Base-by-base conservation (phyloP, 805 yeast species). In the Sugiyamaella marilandica region DNA sequence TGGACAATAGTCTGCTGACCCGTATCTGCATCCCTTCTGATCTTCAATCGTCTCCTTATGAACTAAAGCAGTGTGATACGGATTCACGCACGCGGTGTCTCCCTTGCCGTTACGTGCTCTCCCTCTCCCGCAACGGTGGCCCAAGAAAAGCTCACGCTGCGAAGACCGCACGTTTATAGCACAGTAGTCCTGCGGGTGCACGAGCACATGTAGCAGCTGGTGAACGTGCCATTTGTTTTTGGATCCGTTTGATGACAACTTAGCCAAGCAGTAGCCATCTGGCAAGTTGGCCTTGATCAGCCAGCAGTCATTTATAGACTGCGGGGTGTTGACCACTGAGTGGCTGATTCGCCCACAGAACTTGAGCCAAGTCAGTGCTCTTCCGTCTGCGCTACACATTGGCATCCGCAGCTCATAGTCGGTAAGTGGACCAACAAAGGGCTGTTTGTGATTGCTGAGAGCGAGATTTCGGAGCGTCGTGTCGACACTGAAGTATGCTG, bases 161-260 rank as follows among this genome's bases (percentile, higher is more conserved):
- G 43, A 14, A 13, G 43, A 39, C 19, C 43, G 43, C 21, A 39
- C 21, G 19, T 39, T 39, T 4, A 39, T 39, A 8, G 43, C 43
- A 10, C 13, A 14, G 21, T 39, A 39, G 43, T 39, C 43, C 13
- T 39, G 21, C 13, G 43, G 43, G 19, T 39, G 43, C 21, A 39
- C 43, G 8, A 39, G 19, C 24, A 39, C 43, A 39, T 39, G 43
- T 5, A 39, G 9, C 24, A 39, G 21, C 16, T 39, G 43, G 9
- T 39, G 43, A 5, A 39, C 43, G 24, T 39, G 21, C 43, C 43
- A 39, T 39, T 39, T 39, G 24, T 39, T 39, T 21, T 39, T 39
- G 43, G 43, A 39, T 5, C 43, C 43, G 9, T 39, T 39, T 5
- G 43, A 39, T 5, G 43, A 39, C 24, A 39, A 13, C 43, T 39